These are phyloP conservation scores for Schoenoplectus triqueter DNA, from an alignment of 202 grass and related monocot genomes.

Conservation along the genomic window DNA sequence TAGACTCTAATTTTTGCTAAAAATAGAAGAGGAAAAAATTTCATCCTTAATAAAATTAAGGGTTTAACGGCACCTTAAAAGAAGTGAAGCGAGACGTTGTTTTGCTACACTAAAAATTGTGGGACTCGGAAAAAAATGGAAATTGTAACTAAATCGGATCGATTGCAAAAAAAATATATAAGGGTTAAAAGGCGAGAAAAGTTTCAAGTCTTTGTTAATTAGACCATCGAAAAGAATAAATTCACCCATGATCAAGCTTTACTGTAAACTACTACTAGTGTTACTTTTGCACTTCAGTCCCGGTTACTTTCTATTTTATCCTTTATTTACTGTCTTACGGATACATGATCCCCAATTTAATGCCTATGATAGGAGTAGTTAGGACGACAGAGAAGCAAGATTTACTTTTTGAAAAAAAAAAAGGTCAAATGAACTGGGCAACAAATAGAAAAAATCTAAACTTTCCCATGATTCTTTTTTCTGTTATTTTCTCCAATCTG, in stretches of 20 bases:
- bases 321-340: background rate
- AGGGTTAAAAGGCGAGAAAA: too few species aligned
- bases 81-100: too few species aligned
- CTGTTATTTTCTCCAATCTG: conserved; percentile 33
- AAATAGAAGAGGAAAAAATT: background rate
- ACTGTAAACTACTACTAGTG: background rate
- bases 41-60: background rate
- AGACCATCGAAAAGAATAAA: background rate
- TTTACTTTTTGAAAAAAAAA: conserved; percentile 4
- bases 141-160: too few species aligned
- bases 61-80: background rate
- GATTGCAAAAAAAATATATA: too few species aligned
- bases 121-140: too few species aligned
- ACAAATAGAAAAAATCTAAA: conserved; percentile 34
- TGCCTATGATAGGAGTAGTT: conserved; percentile 25
- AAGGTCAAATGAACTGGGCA: conserved; percentile 27
- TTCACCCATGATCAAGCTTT: background rate
- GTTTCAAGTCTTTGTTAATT: background rate
- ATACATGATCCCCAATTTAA: background rate
- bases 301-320: background rate
- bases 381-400: background rate
- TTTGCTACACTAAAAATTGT: too few species aligned
- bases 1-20: background rate
- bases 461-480: conserved; percentile 5
- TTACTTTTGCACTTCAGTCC: background rate